Evolutionary conservation across 1,284 basidiomycete genomes (phyloP).

Genomic region (Cryptococcus sp.): DNA sequence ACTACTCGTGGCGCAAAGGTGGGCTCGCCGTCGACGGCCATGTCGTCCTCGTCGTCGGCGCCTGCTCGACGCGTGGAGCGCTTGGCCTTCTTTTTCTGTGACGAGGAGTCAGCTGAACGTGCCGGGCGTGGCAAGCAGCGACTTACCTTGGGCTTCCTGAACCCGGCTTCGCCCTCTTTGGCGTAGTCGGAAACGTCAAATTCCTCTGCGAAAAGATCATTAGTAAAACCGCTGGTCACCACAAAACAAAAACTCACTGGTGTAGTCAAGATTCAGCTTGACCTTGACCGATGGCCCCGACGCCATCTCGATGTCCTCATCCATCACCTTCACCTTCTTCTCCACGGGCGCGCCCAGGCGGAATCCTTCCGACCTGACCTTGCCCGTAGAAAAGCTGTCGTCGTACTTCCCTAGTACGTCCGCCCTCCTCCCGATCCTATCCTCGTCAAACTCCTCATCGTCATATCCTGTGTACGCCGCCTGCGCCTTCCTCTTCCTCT

Average conservation of each 20-base stretch:
- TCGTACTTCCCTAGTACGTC: constrained; percentile 94
- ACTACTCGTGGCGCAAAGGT: constrained; percentile 31
- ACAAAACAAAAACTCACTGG: constrained; percentile 59
- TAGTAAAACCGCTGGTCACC: neutral
- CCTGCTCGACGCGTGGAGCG: constrained; percentile 67
- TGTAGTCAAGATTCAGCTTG: constrained; percentile 79
- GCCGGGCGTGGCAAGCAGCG: neutral
- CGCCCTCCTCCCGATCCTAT: constrained; percentile 70
- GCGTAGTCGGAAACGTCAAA: constrained; percentile 81
- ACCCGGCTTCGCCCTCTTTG: constrained; percentile 84
- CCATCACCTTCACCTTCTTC: constrained; percentile 50
- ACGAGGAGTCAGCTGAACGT: constrained; percentile 6
- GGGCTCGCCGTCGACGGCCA: constrained; percentile 73
- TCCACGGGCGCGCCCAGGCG: constrained; percentile 59
- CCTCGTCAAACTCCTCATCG: constrained; percentile 70
- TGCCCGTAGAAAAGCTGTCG: constrained; percentile 63
- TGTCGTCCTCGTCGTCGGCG: constrained; percentile 59
- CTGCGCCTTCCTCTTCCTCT: constrained; percentile 79
- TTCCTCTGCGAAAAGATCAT: constrained; percentile 63
- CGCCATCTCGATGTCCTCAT: constrained; percentile 58
- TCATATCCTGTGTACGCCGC: constrained; percentile 90
- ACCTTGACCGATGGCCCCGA: constrained; percentile 33
- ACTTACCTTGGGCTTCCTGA: constrained; percentile 85
- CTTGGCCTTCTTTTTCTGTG: constrained; percentile 80
- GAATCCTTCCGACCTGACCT: constrained; percentile 59